Base-by-base conservation (phyloP, 495 filamentous ascomycete genomes). In the Penicillium cinerascens region DNA sequence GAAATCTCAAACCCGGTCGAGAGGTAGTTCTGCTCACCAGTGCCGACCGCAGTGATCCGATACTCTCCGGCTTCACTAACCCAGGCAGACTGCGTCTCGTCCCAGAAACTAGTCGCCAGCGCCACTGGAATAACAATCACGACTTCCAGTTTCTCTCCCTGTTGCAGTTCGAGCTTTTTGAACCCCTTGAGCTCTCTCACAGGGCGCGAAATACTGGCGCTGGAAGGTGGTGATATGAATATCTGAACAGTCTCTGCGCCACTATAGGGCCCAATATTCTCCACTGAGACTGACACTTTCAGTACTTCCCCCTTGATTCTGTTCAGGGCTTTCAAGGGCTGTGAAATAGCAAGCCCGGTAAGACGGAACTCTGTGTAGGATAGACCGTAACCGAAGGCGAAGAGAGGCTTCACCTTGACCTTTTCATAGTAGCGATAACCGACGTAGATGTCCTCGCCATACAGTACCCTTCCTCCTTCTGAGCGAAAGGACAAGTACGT, bases 361-460 rank as follows among this genome's bases (percentile, higher is more conserved):
- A 39, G 15, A 15, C 36, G 10, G 36, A 39, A 39, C 3, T 4
- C 36, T 18, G 36, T 39, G 36, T 39, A 39, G 4, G 36, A 39
- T 26, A 26, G 25, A 26, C 25, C 25, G 25, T 26, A 26, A 26
- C 25, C 25, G 25, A 26, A 26, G 25, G 25, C 21, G 39, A 42
- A 42, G 17, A 42, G 13, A 0, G 88, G 84, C 1, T 73, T 68
- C 27, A 87, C 72, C 11, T 80, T 71, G n/a, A 78, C 66, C 41
- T 83, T 82, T 64, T 95, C 89, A 71, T 90, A 95, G 71, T 87
- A 87, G 2, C 87, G 76, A 66, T 95, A 95, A 2, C 89, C 89
- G 47, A 95, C 84, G 65, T 87, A 92, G 43, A 95, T 71, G 52
- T 85, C 85, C 67, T 92, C 88, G 41, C 87, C 86, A 60, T 92